Percentiles rank a stretch among this genome's conserved stretches.
phyloP scores from a whole-genome alignment of 2,329 filamentous ascomycete genomes.

The Trichothecium sympodiale region DNA sequence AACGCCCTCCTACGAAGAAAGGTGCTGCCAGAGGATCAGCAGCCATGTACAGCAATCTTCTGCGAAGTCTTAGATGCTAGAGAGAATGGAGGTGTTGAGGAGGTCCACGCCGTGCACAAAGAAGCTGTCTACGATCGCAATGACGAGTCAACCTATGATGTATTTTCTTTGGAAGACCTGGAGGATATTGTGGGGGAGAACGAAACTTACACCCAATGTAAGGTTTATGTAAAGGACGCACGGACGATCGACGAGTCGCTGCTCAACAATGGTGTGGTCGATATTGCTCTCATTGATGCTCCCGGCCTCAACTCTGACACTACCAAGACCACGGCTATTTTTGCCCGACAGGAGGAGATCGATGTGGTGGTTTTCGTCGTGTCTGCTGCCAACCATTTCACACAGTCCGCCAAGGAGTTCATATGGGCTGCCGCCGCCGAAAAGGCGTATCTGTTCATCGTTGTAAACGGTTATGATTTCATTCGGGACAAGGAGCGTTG shows the following conservation, averaged over 20 bases:
- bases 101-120: slow-evolving; percentile 90
- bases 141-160: slow-evolving; percentile 89
- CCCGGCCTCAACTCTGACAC: slow-evolving; percentile 94
- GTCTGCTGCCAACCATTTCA: slow-evolving; percentile 95
- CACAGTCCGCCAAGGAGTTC: slow-evolving; percentile 93
- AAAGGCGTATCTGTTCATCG: slow-evolving; percentile 98
- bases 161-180: slow-evolving; percentile 65
- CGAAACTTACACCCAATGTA: slow-evolving; percentile 83
- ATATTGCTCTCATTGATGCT: slow-evolving; percentile 94
- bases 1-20: slow-evolving; percentile 92
- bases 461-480: slow-evolving; percentile 93
- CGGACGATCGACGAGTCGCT: slow-evolving; percentile 84
- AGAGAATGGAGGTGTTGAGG: slow-evolving; percentile 83
- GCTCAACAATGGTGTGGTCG: slow-evolving; percentile 93
- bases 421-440: slow-evolving; percentile 91
- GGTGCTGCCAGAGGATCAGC: slow-evolving; percentile 89
- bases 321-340: slow-evolving; percentile 92
- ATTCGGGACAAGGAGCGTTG: slow-evolving; percentile 88
- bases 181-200: slow-evolving; percentile 89
- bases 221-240: slow-evolving; percentile 89
- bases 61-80: slow-evolving; percentile 90
- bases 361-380: slow-evolving; percentile 98
- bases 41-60: slow-evolving; percentile 96
- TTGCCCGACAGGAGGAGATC: slow-evolving; percentile 95
- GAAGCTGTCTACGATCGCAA: slow-evolving; percentile 71